Evolutionary conservation across 371 early-diverging fungal species (phyloP), one percentile per base, ranked within the genome.

Genomic region (Quaeritorhiza haematococci): DNA sequence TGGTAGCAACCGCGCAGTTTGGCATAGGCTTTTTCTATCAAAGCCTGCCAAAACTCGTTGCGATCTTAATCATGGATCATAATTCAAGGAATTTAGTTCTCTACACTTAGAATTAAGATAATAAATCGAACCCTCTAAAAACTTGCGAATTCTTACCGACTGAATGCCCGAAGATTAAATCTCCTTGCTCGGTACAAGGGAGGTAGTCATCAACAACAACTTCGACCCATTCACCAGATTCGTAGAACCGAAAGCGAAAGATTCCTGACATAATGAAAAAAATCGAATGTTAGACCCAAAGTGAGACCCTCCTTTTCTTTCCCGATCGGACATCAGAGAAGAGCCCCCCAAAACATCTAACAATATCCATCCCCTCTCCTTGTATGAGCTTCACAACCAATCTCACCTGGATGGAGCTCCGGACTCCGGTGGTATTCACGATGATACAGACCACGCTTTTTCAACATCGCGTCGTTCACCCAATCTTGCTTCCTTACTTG

Each of bases 21-120:
- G 23, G 83, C 80, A 58, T 76, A 83, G 2, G 83, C 83, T 58
- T 83, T 83, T 58, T 83, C 83, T 53, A 83, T 58, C 2, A 83
- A 59, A 1, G 83, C 66, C 47, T 73, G 50, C 80, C 83, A 81
- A 49, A 80, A 73, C 57, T 82, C 80, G 15, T 73, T 56, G 2
- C 63, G 69, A 33, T 77, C 66, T n/a, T 8, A n/a, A n/a, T n/a
- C n/a, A n/a, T n/a, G n/a, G n/a, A n/a, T n/a, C n/a, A n/a, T n/a
- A n/a, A n/a, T n/a, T n/a, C n/a, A n/a, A n/a, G n/a, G n/a, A n/a
- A n/a, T n/a, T n/a, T n/a, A n/a, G n/a, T n/a, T n/a, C n/a, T n/a
- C n/a, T n/a, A n/a, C n/a, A n/a, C n/a, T n/a, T n/a, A n/a, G n/a
- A n/a, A n/a, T n/a, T n/a, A n/a, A n/a, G n/a, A n/a, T n/a, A n/a